These are phyloP conservation scores for Mycena olivaceomarginata DNA, from an alignment of 768 basidiomycete species.

Conservation along the genomic window DNA sequence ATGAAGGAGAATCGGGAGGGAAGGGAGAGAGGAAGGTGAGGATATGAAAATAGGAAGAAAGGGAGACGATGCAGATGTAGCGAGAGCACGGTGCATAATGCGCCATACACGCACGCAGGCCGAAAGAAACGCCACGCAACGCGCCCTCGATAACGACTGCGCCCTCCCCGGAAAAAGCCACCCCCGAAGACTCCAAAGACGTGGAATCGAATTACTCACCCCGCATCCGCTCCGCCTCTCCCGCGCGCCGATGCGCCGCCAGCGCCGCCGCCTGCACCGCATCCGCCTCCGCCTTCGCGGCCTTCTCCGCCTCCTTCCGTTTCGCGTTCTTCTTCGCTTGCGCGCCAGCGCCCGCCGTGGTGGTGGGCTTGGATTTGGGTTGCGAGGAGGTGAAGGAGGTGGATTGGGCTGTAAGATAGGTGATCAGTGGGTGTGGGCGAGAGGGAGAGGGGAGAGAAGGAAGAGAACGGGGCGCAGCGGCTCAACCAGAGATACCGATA, in stretches of 20 bases:
- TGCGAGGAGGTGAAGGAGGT: neutral
- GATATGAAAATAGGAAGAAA: neutral
- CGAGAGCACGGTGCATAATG: neutral
- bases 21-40: too few relatives aligned
- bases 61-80: neutral
- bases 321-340: slow-evolving; percentile 69
- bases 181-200: too few relatives aligned
- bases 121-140: too few relatives aligned
- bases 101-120: too few relatives aligned
- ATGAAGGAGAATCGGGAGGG: too few relatives aligned
- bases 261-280: slow-evolving; percentile 68
- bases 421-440: neutral
- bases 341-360: slow-evolving; percentile 38
- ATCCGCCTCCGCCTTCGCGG: slow-evolving; percentile 74
- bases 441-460: neutral
- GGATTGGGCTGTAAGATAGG: neutral
- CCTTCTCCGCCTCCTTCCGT: slow-evolving; percentile 75
- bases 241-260: slow-evolving; percentile 75
- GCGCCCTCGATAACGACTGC: too few relatives aligned
- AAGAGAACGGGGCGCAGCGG: neutral
- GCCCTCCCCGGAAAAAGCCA: too few relatives aligned
- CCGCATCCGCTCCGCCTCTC: slow-evolving; percentile 72
- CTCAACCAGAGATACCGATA: too few relatives aligned
- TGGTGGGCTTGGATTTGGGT: neutral
- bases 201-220: slow-evolving; percentile 49